These are phyloP conservation scores for Tetrapisispora phaffii DNA, from an alignment of 805 yeast species.

Conservation along the genomic window DNA sequence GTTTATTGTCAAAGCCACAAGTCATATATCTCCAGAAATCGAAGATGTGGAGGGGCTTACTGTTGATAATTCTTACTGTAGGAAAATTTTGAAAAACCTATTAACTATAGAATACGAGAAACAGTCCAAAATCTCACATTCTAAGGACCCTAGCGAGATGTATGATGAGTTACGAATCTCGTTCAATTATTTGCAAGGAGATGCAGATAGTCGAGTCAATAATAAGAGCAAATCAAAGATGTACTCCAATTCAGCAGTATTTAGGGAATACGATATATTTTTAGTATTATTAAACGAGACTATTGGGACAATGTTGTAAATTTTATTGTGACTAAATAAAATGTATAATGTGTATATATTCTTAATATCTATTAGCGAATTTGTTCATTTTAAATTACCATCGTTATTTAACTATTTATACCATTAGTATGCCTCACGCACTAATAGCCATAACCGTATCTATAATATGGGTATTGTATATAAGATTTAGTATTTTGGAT, in stretches of 20 bases:
- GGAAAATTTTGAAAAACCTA: conserved; percentile 22
- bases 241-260: conserved; percentile 1
- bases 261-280: conserved; percentile 21
- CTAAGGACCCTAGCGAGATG: not conserved
- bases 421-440: not conserved
- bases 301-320: conserved; percentile 17
- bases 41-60: conserved; percentile 3
- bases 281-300: conserved; percentile 21
- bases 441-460: not conserved
- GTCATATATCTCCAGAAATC: conserved; percentile 7
- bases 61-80: conserved; percentile 15
- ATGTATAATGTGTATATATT: not conserved
- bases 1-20: conserved; percentile 19
- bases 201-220: not conserved
- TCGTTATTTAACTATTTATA: not conserved
- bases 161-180: conserved; percentile 6
- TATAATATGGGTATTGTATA: conserved; percentile 1
- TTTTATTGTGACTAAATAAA: not conserved
- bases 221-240: not conserved
- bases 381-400: not conserved
- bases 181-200: conserved; percentile 11
- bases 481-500: not conserved
- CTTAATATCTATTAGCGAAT: not conserved
- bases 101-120: conserved; percentile 23
- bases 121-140: conserved; percentile 5